phyloP scores from a whole-genome alignment of 371 early-diverging fungal species.

The Rhizopus delemar region DNA sequence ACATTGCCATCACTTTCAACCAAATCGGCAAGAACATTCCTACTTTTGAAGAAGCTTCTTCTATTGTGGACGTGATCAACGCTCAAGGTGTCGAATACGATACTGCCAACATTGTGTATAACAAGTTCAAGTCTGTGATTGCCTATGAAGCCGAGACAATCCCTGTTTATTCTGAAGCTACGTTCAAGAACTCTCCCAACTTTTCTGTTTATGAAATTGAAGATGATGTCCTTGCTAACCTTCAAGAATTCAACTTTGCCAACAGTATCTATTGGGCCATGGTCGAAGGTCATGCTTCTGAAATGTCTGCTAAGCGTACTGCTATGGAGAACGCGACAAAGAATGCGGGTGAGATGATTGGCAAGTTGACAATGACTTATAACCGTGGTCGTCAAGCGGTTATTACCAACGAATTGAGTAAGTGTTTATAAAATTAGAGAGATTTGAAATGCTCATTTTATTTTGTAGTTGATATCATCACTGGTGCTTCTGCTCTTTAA shows the following conservation, averaged over 20 bases:
- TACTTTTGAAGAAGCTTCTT: conserved; percentile 86
- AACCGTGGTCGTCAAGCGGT: conserved; percentile 96
- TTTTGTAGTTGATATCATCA: conserved; percentile 83
- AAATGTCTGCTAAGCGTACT: conserved; percentile 95
- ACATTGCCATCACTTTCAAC: conserved; percentile 83
- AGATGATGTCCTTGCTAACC: conserved; percentile 85
- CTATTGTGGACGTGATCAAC: conserved; percentile 81
- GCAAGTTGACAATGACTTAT: conserved; percentile 77
- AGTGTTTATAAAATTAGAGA: conserved; percentile 15
- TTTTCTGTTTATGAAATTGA: conserved; percentile 90
- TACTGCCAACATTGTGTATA: conserved; percentile 84
- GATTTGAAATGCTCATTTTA: conserved; percentile 8
- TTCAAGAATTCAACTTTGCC: conserved; percentile 92
- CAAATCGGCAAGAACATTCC: conserved; percentile 91
- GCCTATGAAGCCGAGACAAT: conserved; percentile 84
- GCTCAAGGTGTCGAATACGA: conserved; percentile 68
- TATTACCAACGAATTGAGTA: conserved; percentile 94
- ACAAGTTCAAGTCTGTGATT: conserved; percentile 92
- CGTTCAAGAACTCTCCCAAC: conserved; percentile 82
- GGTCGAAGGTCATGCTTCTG: conserved; percentile 95
- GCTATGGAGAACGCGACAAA: conserved; percentile 99
- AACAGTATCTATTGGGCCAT: conserved; percentile 94
- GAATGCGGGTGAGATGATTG: conserved; percentile 93
- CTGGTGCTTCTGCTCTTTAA: conserved; percentile 91
- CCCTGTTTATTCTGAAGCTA: conserved; percentile 65